phyloP scores from a whole-genome alignment of 2,329 filamentous ascomycete species.

The Cladosporium sp. region DNA sequence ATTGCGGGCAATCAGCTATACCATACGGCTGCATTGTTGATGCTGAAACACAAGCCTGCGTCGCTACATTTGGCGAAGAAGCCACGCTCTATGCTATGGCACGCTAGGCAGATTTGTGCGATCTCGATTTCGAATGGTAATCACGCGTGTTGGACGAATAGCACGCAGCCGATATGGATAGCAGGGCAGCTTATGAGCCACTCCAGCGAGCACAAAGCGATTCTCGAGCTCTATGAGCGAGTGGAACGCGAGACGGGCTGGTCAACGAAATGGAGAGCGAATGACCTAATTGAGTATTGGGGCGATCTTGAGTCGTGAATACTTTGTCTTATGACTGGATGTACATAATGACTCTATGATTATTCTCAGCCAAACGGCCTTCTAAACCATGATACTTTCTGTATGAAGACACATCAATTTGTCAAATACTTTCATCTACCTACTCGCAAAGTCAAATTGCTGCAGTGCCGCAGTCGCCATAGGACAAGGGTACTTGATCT shows the following conservation, averaged over 20 bases:
- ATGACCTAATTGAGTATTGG: conserved; percentile 52
- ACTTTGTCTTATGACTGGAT: neutral
- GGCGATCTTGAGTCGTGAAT: conserved; percentile 32
- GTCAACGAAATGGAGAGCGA: conserved; percentile 50
- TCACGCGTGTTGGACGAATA: conserved; percentile 45
- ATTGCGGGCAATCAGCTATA: conserved; percentile 52
- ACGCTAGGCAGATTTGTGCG: conserved; percentile 44
- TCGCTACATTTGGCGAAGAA: conserved; percentile 25
- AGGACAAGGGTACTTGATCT: conserved; percentile 30
- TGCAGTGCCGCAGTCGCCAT: conserved; percentile 34
- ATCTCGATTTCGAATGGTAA: conserved; percentile 44
- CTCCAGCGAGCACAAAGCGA: conserved; percentile 39
- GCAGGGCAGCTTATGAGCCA: conserved; percentile 47
- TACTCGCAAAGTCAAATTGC: conserved; percentile 31
- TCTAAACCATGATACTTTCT: neutral
- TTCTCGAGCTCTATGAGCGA: conserved; percentile 45
- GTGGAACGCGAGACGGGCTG: conserved; percentile 53
- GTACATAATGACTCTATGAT: neutral
- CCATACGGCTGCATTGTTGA: conserved; percentile 51
- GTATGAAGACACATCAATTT: neutral
- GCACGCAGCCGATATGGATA: conserved; percentile 46
- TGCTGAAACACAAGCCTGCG: conserved; percentile 49
- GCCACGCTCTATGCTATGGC: conserved; percentile 44
- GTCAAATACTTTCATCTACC: neutral
- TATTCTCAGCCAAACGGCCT: too few species aligned